These are phyloP conservation scores for Evansstolkia leycettana DNA, from an alignment of 495 filamentous ascomycete species.

Conservation along the genomic window DNA sequence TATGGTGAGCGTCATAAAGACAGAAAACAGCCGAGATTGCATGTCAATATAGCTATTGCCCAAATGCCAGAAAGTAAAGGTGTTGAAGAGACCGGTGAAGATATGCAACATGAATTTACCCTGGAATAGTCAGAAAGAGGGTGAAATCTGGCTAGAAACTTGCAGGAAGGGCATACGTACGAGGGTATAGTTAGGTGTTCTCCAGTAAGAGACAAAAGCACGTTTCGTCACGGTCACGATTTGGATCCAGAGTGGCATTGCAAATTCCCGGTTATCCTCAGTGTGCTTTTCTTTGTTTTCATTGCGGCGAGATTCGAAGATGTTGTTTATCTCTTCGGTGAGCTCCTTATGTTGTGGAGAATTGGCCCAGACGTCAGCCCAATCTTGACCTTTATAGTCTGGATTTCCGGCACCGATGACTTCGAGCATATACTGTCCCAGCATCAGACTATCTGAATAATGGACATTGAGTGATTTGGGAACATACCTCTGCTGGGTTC, in stretches of 20 bases:
- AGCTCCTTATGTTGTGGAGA: conserved; percentile 31
- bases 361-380: conserved; percentile 45
- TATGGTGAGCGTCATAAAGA: conserved; percentile 63
- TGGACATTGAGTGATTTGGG: not conserved
- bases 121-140: conserved; percentile 9
- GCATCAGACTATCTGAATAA: not conserved
- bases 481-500: conserved; percentile 48
- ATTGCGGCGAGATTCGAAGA: conserved; percentile 24
- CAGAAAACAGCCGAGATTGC: conserved; percentile 53
- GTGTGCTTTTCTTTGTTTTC: conserved; percentile 17
- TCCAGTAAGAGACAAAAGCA: conserved; percentile 48
- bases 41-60: conserved; percentile 46
- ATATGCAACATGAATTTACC: conserved; percentile 52
- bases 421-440: conserved; percentile 48
- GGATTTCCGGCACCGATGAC: conserved; percentile 53
- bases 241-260: conserved; percentile 46
- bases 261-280: conserved; percentile 41
- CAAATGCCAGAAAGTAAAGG: conserved; percentile 53
- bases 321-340: conserved; percentile 33
- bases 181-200: conserved; percentile 45
- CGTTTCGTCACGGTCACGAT: conserved; percentile 35
- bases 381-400: conserved; percentile 48
- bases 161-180: conserved; percentile 12
- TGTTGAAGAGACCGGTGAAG: conserved; percentile 52
- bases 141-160: not conserved